Evolutionary conservation across 2,329 filamentous ascomycete species (phyloP), one percentile per base, ranked within the genome.

Genomic region (Hymenoscyphus fraxineus): DNA sequence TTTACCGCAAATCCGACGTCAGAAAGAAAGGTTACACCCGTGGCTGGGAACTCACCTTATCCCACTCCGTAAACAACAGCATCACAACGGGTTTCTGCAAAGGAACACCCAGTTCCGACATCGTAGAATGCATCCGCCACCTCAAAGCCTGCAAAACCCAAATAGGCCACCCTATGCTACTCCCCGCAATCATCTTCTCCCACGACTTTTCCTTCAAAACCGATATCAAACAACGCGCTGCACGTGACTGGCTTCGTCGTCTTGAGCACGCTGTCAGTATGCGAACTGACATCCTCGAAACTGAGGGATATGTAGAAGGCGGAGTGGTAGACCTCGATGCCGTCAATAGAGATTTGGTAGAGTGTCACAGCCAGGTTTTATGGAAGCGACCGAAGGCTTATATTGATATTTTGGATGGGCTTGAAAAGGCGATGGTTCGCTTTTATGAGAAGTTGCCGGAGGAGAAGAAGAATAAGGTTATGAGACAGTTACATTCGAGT

Each of bases 1-100:
- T 88, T 64, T 85, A 85, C 71, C 83, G 86, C 69, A 88, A 88
- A 75, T 86, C 83, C n/a, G 85, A 88, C 71, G 85, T 88, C 40
- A 83, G 84, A 60, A 88, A 88, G 73, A 87, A 85, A 76, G 85
- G 84, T 66, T 80, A 80, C 71, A 88, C 85, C 16, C 82, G 86
- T 63, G 86, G 86, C 56, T 88, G 85, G 84, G 86, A 88, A 76
- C 78, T 87, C 63, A 85, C 86, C 78, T 80, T 88, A 44, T 86
- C 84, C 2, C 79, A 88, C 74, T 81, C 79, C 58, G 82, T 87
- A 75, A 77, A 75, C 13, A 82, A 80, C 2, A 77, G 78, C 68
- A 80, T 87, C 67, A 88, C 85, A 1, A 84, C 82, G 1, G 86
- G 85, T 62, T 88, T 81, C 73, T 80, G 84, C 71, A 88, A 88